Base-by-base conservation (phyloP, 75 land plant genomes). In the Ceratopteris richardii region DNA sequence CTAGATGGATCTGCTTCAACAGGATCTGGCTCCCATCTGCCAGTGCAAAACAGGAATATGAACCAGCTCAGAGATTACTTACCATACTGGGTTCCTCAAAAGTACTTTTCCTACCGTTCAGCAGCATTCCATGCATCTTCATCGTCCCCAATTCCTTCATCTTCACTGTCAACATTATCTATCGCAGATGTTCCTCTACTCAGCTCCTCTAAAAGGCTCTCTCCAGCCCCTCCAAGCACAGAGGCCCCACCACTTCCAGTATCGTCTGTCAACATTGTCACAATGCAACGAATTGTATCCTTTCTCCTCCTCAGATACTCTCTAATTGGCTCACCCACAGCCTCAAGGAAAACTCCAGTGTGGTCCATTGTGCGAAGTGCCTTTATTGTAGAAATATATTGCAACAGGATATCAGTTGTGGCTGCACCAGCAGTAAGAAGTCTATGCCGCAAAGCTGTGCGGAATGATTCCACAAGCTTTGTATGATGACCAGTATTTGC, bases 21-120 rank as follows among this genome's bases (percentile, higher is more conserved):
- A 57, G 98, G 98, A 65, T 93, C 96, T 61, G 98, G 98, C 64
- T 93, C 98, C 98, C 98, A 93, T 39, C 97, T 92, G 61, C 25
- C 68, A 66, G 36, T 40, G 23, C 13, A 41, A 20, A 43, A 43
- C 48, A 60, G 56, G 17, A 28, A 50, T 20, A 58, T 6, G 12
- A n/a, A n/a, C n/a, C n/a, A n/a, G n/a, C n/a, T n/a, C n/a, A n/a
- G n/a, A n/a, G n/a, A n/a, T n/a, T n/a, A n/a, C 9, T 9, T 4
- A 9, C 9, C 37, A 33, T 4, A 33, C 3, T 33, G 37, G 37
- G n/a, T 22, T 9, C 18, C 7, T 31, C 22, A 36, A 40, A 30
- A 29, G 2, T 13, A 51, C 27, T 23, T 46, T 47, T 6, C 66
- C 51, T 77, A 91, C 97, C 82, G 57, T 66, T 82, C 54, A 51